Evolutionary conservation across 1,284 basidiomycete genomes (phyloP).

Genomic region (Puccinia sorghi): DNA sequence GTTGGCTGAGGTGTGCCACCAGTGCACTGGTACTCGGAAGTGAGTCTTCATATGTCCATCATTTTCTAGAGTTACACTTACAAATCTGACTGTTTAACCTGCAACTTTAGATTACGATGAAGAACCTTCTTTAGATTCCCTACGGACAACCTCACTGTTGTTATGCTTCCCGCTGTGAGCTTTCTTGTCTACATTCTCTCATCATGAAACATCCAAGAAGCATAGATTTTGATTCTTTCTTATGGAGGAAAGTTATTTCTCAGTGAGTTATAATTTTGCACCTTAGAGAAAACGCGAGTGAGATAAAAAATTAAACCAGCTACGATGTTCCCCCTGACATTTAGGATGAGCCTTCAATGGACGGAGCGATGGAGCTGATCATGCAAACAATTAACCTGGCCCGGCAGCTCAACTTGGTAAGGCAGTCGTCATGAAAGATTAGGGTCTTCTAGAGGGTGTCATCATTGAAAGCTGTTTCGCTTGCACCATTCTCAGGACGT

Average conservation of each 20-base stretch:
- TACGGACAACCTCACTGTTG: conserved; percentile 24
- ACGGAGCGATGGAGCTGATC: conserved; percentile 18
- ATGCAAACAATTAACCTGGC: conserved; percentile 25
- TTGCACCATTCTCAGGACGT: conserved; percentile 4
- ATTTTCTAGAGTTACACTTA: not conserved
- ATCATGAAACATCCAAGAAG: not conserved
- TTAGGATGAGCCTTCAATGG: conserved; percentile 29
- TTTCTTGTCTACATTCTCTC: no score
- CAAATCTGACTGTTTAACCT: not conserved
- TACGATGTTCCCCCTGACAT: no score
- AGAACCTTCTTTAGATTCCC: conserved; percentile 29
- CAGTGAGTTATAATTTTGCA: conserved; percentile 11
- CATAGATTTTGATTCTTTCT: not conserved
- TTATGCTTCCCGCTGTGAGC: conserved; percentile 33
- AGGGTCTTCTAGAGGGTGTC: not conserved
- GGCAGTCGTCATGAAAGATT: not conserved
- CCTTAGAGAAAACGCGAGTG: not conserved
- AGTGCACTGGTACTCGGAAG: conserved; percentile 29
- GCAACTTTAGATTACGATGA: conserved; percentile 23
- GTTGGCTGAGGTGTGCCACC: conserved; percentile 24
- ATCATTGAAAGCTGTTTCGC: not conserved
- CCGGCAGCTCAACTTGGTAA: conserved; percentile 26
- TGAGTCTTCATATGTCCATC: not conserved
- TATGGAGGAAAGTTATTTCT: conserved; percentile 18
- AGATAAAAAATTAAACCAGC: no score